These are phyloP conservation scores for Mycena olivaceomarginata DNA, from an alignment of 768 basidiomycete genomes.

Conservation along the genomic window DNA sequence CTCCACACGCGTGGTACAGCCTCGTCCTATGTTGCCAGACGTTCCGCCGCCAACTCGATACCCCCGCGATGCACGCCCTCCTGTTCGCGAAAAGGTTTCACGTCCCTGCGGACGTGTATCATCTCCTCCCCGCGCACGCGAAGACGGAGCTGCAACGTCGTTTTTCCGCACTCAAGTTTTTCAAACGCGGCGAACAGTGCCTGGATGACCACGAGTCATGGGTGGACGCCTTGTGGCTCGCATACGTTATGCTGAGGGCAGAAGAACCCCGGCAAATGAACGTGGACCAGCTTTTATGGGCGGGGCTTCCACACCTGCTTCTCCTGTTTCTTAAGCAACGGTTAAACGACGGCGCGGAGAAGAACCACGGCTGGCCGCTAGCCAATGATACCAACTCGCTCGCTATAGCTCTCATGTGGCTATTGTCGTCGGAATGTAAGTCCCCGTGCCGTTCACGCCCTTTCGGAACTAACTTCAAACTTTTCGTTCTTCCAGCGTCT, in stretches of 20 bases:
- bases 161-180: conserved; percentile 64
- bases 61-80: conserved; percentile 50
- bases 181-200: conserved; percentile 56
- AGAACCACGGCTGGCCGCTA: conserved; percentile 69
- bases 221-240: conserved; percentile 68
- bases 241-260: conserved; percentile 77
- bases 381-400: conserved; percentile 66
- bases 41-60: conserved; percentile 37
- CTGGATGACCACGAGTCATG: conserved; percentile 59
- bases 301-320: conserved; percentile 64
- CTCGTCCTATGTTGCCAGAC: conserved; percentile 35
- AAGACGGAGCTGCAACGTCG: conserved; percentile 68
- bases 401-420: conserved; percentile 70
- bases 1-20: conserved; percentile 37
- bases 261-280: conserved; percentile 68
- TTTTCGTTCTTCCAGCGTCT: conserved; percentile 28
- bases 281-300: conserved; percentile 65
- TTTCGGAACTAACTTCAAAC: conserved; percentile 50
- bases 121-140: conserved; percentile 60
- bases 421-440: conserved; percentile 66
- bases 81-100: conserved; percentile 73
- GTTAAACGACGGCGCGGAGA: conserved; percentile 39
- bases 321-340: conserved; percentile 55
- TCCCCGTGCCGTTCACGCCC: conserved; percentile 16
- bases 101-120: conserved; percentile 60